A percentile compares a stretch with the other conserved stretches of the same genome.
phyloP scores from a whole-genome alignment of 2,329 filamentous ascomycete genomes.

The Cyphellophora attinorum region DNA sequence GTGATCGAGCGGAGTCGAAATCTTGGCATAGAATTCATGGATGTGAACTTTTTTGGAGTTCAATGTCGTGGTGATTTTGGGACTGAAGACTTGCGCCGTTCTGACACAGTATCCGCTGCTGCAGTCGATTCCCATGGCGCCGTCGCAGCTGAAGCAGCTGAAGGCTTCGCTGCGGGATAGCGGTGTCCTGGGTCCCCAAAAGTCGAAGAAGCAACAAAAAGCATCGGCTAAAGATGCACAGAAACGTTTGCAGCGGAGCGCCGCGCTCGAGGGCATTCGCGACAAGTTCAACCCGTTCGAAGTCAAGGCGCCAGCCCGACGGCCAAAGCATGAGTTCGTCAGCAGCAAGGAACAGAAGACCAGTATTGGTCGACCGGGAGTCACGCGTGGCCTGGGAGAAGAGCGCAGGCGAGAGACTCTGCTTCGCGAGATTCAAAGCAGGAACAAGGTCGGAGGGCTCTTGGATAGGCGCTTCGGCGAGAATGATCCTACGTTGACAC shows the following conservation, averaged over 20 bases:
- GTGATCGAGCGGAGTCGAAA: too few species aligned
- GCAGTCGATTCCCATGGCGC: too few species aligned
- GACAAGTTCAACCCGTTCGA: conserved; percentile 98
- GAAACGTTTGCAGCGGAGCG: conserved; percentile 66
- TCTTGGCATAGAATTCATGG: too few species aligned
- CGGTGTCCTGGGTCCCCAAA: conserved; percentile 80
- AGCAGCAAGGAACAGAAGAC: conserved; percentile 50
- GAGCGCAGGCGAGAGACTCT: conserved; percentile 75
- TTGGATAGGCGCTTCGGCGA: conserved; percentile 92
- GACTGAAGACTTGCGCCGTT: too few species aligned
- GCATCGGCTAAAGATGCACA: conserved; percentile 60
- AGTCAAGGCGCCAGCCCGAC: conserved; percentile 67
- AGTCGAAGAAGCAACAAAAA: conserved; percentile 91
- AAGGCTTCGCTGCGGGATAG: conserved; percentile 85
- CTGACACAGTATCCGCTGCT: too few species aligned
- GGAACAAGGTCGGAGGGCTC: conserved; percentile 87
- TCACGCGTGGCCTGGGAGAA: conserved; percentile 78
- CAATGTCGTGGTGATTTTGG: too few species aligned
- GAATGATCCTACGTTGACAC: conserved; percentile 85
- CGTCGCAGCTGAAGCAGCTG: conserved; percentile 91
- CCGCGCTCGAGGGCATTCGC: conserved; percentile 74
- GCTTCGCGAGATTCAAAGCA: conserved; percentile 77
- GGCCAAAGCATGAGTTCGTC: conserved; percentile 77
- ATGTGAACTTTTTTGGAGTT: too few species aligned
- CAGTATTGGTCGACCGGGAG: conserved; percentile 64